A percentile compares a stretch with the other conserved stretches of the same genome.
Evolutionary conservation across 2,329 filamentous ascomycete genomes (phyloP).

Genomic region (Alternaria metachromatica): DNA sequence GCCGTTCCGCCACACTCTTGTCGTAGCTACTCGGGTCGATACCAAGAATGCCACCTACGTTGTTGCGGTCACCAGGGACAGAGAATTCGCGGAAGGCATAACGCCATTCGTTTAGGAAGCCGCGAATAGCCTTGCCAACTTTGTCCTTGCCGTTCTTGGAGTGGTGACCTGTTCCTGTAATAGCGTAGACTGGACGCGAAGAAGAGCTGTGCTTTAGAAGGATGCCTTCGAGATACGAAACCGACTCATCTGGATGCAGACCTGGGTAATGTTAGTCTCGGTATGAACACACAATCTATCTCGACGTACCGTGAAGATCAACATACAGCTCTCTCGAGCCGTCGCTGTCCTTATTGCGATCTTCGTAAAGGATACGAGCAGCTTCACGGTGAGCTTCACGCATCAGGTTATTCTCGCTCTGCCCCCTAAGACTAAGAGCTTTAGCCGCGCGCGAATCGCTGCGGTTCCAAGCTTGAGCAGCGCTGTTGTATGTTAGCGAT

Average conservation of each 20-base stretch:
- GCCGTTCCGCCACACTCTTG: conserved; percentile 48
- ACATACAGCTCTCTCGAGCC: conserved; percentile 80
- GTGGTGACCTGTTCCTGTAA: conserved; percentile 95
- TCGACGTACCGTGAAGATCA: conserved; percentile 75
- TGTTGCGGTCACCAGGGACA: conserved; percentile 91
- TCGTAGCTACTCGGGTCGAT: conserved; percentile 69
- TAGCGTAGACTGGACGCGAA: conserved; percentile 82
- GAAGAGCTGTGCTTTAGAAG: conserved; percentile 81
- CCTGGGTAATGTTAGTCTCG: conserved; percentile 50
- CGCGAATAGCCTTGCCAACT: conserved; percentile 89
- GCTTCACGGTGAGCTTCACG: conserved; percentile 95
- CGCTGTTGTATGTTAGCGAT: conserved; percentile 60
- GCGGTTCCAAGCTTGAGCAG: conserved; percentile 97
- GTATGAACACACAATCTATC: not conserved
- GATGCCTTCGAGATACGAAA: conserved; percentile 89
- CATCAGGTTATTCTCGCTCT: conserved; percentile 97
- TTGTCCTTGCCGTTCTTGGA: conserved; percentile 99
- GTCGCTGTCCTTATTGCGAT: conserved; percentile 76
- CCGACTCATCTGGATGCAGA: conserved; percentile 97
- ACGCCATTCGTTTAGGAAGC: conserved; percentile 92
- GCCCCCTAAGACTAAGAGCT: conserved; percentile 88
- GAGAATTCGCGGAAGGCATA: conserved; percentile 97
- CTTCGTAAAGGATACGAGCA: conserved; percentile 88
- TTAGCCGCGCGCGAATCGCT: conserved; percentile 97
- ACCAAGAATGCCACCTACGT: conserved; percentile 70